A percentile compares a stretch with the other conserved stretches of the same genome.
Evolutionary conservation across 2,329 filamentous ascomycete species (phyloP).

Genomic region (Pleomassaria siparia): DNA sequence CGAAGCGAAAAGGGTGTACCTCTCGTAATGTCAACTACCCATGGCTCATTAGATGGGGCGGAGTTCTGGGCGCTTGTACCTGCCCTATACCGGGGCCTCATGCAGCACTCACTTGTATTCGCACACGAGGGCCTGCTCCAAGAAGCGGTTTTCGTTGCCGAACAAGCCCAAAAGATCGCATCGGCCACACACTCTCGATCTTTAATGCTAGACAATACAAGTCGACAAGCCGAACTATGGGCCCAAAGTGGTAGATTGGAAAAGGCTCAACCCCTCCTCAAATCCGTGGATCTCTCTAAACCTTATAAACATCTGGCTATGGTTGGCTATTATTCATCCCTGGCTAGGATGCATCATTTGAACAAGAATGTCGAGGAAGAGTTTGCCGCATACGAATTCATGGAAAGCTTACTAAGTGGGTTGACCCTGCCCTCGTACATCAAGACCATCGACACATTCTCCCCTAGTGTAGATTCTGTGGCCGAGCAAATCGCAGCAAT

Average conservation of each 20-base stretch:
- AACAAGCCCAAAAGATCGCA: constrained; percentile 79
- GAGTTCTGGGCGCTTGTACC: constrained; percentile 79
- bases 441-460: constrained; percentile 26
- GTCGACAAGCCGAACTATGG: constrained; percentile 52
- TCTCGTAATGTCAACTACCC: constrained; percentile 45
- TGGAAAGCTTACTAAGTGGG: constrained; percentile 48
- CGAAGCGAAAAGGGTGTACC: constrained; percentile 32
- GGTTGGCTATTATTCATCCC: constrained; percentile 52
- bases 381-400: constrained; percentile 51
- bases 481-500: constrained; percentile 48
- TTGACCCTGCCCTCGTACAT: constrained; percentile 43
- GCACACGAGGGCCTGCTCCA: constrained; percentile 83
- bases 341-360: constrained; percentile 54
- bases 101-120: constrained; percentile 76
- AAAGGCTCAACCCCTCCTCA: constrained; percentile 54
- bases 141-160: constrained; percentile 84
- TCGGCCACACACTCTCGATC: constrained; percentile 65
- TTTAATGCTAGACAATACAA: constrained; percentile 48
- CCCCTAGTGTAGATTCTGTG: constrained; percentile 35
- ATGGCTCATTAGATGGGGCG: constrained; percentile 57
- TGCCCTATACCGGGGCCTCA: constrained; percentile 69
- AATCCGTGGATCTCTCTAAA: constrained; percentile 49
- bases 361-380: constrained; percentile 52
- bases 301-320: constrained; percentile 54
- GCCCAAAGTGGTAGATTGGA: constrained; percentile 52